A percentile compares a stretch with the other conserved stretches of the same genome.
Conservation (phyloP, 108 stramenopile species). For the Stephanodiscus minutulus region DNA sequence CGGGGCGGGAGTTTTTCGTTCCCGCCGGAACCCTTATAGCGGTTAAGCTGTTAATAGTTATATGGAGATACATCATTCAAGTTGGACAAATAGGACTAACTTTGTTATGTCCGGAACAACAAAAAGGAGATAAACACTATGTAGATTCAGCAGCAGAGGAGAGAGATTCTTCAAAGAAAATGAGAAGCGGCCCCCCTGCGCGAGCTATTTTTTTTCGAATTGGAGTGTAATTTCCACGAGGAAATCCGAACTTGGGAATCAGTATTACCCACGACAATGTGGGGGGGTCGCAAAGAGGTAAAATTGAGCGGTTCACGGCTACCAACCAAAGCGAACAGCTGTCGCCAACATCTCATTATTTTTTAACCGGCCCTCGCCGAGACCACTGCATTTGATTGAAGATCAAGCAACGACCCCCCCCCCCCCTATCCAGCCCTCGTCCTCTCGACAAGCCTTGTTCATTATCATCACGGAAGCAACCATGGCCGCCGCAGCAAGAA, state of each 20-base stretch:
- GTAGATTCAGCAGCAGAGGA: no score
- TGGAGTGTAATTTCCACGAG: background rate
- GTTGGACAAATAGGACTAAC: no score
- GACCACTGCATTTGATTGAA: background rate
- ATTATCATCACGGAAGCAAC: background rate
- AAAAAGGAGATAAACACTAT: no score
- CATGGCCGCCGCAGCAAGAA: slow-evolving; percentile 16
- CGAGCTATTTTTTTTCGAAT: no score
- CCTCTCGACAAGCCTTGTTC: background rate
- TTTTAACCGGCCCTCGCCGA: background rate
- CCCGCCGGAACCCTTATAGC: no score
- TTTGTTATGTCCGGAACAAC: no score
- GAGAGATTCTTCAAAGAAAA: no score
- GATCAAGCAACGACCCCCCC: background rate
- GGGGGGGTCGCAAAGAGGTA: background rate
- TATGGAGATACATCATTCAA: no score
- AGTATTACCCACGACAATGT: background rate
- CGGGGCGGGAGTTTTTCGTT: no score
- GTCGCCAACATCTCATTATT: background rate
- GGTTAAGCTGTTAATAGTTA: no score
- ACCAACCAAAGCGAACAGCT: background rate
- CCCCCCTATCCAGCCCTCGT: background rate
- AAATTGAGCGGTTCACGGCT: no score
- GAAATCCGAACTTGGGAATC: background rate
- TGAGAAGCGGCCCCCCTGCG: no score